Base-by-base conservation (phyloP, 2,329 filamentous ascomycete species). In the Aureobasidium sp. region DNA sequence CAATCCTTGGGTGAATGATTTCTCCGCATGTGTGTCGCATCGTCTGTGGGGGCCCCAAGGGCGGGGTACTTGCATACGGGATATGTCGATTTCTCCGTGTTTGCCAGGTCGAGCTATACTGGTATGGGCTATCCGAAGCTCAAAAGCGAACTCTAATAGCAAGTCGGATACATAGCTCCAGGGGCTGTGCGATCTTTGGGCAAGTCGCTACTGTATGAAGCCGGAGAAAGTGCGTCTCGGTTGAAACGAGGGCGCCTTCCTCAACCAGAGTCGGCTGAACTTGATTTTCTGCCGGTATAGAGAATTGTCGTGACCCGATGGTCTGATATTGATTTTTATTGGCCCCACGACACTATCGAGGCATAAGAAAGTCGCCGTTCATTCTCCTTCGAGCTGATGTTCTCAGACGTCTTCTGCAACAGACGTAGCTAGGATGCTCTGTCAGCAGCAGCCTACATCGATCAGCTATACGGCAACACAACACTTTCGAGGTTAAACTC, bases 41-140 rank as follows among this genome's bases (percentile, higher is more conserved):
- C 17, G 4, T 36, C 24, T 36, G 53, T 57, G 53, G 53, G 53
- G 53, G 39, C 39, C 41, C 53, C 5, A 32, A 44, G 26, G 39
- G 53, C 39, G 53, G 53, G 53, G 53, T 57, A 44, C 27, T 36
- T 34, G 39, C 53, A 55, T 55, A 37, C 12, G 26, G 32, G 34
- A 53, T 27, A 26, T n/a, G 13, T 53, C 13, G 17, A 43, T 57
- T 57, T 46, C 39, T 46, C 53, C 39, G 39, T 20, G 27, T 46
- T 32, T 44, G 26, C 37, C 37, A 55, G 15, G 27, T 13, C 43
- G 5, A 9, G 10, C 44, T 10, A 44, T 55, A 39, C 15, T 4
- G 20, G 10, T 4, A 7, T 20, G 3, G 1, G 26, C 20, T 20
- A 20, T 20, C 20, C 20, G 20, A 20, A 29, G 1, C 29, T 20